phyloP scores from a whole-genome alignment of 345 rosid species.

The Eucalyptus caleyi region DNA sequence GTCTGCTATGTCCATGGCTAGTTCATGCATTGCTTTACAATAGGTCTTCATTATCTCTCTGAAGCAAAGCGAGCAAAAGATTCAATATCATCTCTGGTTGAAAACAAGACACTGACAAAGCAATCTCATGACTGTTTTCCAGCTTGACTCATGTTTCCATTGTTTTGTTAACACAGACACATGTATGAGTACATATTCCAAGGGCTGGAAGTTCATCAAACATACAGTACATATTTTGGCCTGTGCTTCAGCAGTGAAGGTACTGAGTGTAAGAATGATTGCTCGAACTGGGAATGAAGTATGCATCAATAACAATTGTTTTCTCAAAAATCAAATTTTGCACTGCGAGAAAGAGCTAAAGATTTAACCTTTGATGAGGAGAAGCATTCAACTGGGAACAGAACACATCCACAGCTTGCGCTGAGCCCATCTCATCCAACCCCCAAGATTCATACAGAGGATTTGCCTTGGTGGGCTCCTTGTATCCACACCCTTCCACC shows the following conservation, averaged over 20 bases:
- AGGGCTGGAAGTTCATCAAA: background rate
- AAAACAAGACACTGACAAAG: background rate
- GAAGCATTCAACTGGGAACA: conserved; percentile 62
- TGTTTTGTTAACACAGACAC: background rate
- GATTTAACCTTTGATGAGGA: conserved; percentile 44
- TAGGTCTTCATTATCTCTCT: conserved; percentile 51
- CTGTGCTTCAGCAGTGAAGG: background rate
- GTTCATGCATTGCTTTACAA: conserved; percentile 42
- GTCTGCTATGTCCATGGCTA: conserved; percentile 34
- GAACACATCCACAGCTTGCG: conserved; percentile 45
- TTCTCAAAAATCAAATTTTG: background rate
- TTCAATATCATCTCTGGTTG: background rate
- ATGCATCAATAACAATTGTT: background rate
- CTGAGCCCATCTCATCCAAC: conserved; percentile 52
- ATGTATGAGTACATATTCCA: background rate
- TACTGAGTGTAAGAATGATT: background rate
- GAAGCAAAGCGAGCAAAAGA: background rate
- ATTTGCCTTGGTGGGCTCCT: conserved; percentile 33
- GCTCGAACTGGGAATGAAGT: background rate
- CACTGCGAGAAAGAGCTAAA: background rate
- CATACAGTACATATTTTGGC: background rate
- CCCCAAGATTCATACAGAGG: conserved; percentile 80
- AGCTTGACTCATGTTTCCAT: background rate
- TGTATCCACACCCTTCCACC: conserved; percentile 63
- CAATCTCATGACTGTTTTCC: background rate